Base-by-base conservation (phyloP, 73 alveolate species). In the Symbiodinium natans region DNA sequence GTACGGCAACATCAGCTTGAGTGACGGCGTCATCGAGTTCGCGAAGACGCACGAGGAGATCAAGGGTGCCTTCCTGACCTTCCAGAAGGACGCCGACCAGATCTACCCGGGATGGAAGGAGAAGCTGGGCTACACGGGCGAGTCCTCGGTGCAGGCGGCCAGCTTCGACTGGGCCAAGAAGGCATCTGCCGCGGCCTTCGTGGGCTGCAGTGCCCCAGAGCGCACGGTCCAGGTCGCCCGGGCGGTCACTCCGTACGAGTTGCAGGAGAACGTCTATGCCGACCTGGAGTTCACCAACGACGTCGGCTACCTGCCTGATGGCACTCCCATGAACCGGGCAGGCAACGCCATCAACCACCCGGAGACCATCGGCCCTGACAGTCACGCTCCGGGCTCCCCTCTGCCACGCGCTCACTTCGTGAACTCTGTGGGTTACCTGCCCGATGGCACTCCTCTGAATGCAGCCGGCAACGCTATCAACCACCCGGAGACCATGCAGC, bases 31-130 rank as follows among this genome's bases (percentile, higher is more conserved):
- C 40, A 40, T 83, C 29, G 92, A 83, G 92, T 83, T n/a, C 42
- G 92, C 92, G 42, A 83, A 83, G 92, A 40, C 42, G 34, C 89
- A 36, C 89, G 89, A 82, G 89, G 86, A 75, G 86, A 75, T 75
- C 52, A 75, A 75, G 86, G 86, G 86, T 75, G 86, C 86, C 48
- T 75, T 75, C 86, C 86, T 75, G 46, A 75, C 86, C 52, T 75
- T 75, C 86, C 86, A 75, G 86, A 75, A 75, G 43, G 86, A 75
- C 27, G 86, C 86, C 36, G 86, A 75, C 86, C 86, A 75, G 86
- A 75, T 75, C 86, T 75, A 75, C 86, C 86, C 86, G 9, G 86
- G 86, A 29, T 75, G 86, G 86, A 75, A 75, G 54, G 86, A 75
- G 86, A 75, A 75, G 46, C 86, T 75, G 29, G 86, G 86, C 86